Percentiles rank a stretch among this genome's conserved stretches.
Evolutionary conservation across 176 grass and related monocot species (phyloP).

Genomic region (Eragrostis curvula): DNA sequence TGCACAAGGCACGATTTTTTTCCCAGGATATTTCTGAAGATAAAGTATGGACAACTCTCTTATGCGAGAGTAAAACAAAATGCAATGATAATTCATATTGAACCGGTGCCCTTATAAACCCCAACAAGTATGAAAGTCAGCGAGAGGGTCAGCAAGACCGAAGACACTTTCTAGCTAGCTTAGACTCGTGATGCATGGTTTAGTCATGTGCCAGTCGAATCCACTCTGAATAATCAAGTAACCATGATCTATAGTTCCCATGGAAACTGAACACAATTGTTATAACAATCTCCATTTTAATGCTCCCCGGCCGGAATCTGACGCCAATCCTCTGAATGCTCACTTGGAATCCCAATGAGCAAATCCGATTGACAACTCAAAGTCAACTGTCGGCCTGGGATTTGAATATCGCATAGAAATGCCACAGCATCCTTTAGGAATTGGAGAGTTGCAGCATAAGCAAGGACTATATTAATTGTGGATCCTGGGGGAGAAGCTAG

Average conservation of each 20-base stretch:
- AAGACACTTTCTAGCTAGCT: not conserved
- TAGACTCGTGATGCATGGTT: not conserved
- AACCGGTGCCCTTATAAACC: slow-evolving; percentile 17
- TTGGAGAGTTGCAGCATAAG: slow-evolving; percentile 31
- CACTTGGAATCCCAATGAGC: slow-evolving; percentile 39
- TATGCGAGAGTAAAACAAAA: not conserved
- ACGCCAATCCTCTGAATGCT: slow-evolving; percentile 28
- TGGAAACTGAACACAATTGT: not conserved
- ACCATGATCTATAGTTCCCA: not conserved
- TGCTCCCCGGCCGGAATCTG: slow-evolving; percentile 39
- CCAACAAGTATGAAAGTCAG: slow-evolving; percentile 20
- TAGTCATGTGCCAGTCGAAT: not conserved
- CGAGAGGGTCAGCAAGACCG: slow-evolving; percentile 10
- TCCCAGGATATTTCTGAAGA: not conserved
- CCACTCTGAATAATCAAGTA: not conserved
- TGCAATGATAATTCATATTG: too few species aligned
- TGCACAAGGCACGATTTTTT: not conserved
- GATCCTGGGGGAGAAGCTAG: not conserved
- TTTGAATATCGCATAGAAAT: slow-evolving; percentile 33
- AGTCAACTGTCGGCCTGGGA: slow-evolving; percentile 33
- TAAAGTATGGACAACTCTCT: not conserved
- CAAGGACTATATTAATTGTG: not conserved
- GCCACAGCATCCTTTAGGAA: not conserved
- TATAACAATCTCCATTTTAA: slow-evolving; percentile 23
- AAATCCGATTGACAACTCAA: slow-evolving; percentile 38